Percentiles rank a stretch among this genome's conserved stretches.
Evolutionary conservation across 2,329 filamentous ascomycete genomes (phyloP).

Genomic region (Elsinoe australis): DNA sequence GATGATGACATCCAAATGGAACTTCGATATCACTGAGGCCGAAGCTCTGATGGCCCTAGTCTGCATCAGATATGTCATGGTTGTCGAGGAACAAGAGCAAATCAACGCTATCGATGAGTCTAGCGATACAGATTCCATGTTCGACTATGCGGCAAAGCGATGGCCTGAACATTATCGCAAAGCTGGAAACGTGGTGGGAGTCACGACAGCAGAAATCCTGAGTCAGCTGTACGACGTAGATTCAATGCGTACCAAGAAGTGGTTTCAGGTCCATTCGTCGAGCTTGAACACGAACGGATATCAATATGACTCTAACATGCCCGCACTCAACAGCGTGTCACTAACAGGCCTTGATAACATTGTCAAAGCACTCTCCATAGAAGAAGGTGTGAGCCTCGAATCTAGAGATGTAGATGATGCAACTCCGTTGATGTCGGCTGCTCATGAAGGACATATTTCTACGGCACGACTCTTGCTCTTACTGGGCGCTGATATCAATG

Average conservation of each 20-base stretch:
- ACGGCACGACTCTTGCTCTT: constrained; percentile 21
- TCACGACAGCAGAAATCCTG: background rate
- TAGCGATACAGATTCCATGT: background rate
- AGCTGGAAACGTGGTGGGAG: no score
- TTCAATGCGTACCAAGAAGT: background rate
- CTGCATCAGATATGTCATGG: constrained; percentile 3
- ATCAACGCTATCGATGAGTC: background rate
- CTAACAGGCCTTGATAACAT: background rate
- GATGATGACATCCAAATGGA: background rate
- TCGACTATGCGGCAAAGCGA: background rate
- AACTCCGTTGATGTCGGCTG: background rate
- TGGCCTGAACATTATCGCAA: constrained; percentile 4
- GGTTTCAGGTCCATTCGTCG: background rate
- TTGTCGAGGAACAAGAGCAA: background rate
- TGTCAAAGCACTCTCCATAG: background rate
- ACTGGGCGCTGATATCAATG: constrained; percentile 18
- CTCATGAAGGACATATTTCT: constrained; percentile 14
- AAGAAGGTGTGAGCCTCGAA: background rate
- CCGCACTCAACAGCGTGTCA: background rate
- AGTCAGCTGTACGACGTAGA: background rate
- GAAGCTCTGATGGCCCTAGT: background rate
- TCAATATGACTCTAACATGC: background rate
- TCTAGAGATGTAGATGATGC: background rate
- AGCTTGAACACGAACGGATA: background rate
- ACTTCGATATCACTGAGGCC: background rate